phyloP scores from a whole-genome alignment of 2,329 filamentous ascomycete species.

The Claviceps sp. region DNA sequence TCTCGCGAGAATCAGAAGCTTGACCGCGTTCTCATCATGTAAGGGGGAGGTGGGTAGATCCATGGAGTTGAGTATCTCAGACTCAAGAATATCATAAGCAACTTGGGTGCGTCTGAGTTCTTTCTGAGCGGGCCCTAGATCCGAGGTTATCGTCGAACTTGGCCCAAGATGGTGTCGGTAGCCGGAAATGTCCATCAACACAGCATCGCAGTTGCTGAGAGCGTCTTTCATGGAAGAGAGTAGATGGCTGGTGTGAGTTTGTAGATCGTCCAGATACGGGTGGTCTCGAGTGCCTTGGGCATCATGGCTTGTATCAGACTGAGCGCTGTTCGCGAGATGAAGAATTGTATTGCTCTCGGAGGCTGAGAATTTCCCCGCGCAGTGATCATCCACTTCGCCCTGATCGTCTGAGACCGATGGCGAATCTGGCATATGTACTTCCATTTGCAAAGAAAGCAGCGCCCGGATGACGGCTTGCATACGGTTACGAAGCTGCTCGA shows the following conservation, averaged over 20 bases:
- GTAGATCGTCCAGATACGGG: slow-evolving; percentile 18
- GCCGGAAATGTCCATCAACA: slow-evolving; percentile 40
- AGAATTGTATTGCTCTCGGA: neutral
- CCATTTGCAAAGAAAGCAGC: slow-evolving; percentile 36
- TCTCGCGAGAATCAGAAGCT: slow-evolving; percentile 41
- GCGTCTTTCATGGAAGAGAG: slow-evolving; percentile 31
- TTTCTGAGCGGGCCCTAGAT: slow-evolving; percentile 25
- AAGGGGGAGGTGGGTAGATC: slow-evolving; percentile 29
- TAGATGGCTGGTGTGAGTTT: slow-evolving; percentile 32
- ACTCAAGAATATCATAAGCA: slow-evolving; percentile 34
- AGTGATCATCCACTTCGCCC: slow-evolving; percentile 8
- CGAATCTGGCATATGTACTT: slow-evolving; percentile 30
- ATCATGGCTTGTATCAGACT: neutral
- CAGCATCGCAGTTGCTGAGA: slow-evolving; percentile 34
- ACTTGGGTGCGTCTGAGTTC: slow-evolving; percentile 29
- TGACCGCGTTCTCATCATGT: slow-evolving; percentile 34
- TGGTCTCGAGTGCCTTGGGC: neutral
- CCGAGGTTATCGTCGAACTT: slow-evolving; percentile 25
- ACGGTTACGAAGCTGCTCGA: slow-evolving; percentile 36
- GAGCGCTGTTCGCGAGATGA: neutral
- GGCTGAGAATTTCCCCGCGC: neutral
- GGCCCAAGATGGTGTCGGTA: slow-evolving; percentile 35
- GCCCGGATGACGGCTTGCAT: slow-evolving; percentile 42
- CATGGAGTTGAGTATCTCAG: slow-evolving; percentile 30
- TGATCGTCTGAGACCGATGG: slow-evolving; percentile 8